Percentiles rank a stretch among this genome's conserved stretches.
Evolutionary conservation across 1,284 basidiomycete genomes (phyloP).

Genomic region (Vanrija humicola): DNA sequence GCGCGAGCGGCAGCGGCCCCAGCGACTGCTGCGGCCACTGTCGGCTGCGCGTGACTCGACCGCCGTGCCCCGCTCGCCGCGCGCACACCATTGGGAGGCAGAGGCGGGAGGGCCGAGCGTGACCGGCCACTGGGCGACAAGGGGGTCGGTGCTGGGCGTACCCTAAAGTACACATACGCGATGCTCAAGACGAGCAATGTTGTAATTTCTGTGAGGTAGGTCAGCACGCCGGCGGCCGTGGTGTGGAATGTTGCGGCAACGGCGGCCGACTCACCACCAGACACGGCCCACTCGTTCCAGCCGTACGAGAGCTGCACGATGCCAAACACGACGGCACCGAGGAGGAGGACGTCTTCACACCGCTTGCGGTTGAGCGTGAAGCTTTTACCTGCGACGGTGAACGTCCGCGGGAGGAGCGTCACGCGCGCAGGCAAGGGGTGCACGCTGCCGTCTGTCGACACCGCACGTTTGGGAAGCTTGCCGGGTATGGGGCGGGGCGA

Average conservation of each 20-base stretch:
- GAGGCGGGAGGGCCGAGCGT: slow-evolving; percentile 4
- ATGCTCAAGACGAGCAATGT: slow-evolving; percentile 11
- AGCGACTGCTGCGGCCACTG: too few relatives aligned
- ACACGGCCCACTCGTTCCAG: slow-evolving; percentile 42
- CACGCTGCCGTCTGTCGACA: slow-evolving; percentile 10
- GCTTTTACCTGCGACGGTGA: slow-evolving; percentile 2
- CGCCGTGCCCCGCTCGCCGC: background rate
- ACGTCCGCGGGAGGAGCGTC: slow-evolving; percentile 24
- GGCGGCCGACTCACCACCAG: slow-evolving; percentile 31
- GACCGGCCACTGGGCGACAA: background rate
- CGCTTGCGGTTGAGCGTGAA: slow-evolving; percentile 30
- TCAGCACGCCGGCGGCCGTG: background rate
- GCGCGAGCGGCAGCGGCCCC: too few relatives aligned
- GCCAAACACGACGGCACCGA: slow-evolving; percentile 31
- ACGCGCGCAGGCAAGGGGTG: slow-evolving; percentile 14
- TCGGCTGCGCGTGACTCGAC: background rate
- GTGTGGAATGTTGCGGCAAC: background rate
- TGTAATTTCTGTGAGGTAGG: slow-evolving; percentile 9
- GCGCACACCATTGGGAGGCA: background rate
- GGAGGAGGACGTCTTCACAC: slow-evolving; percentile 38
- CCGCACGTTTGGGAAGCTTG: background rate
- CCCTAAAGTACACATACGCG: slow-evolving; percentile 1
- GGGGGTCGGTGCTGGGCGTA: too few relatives aligned
- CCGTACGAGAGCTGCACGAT: slow-evolving; percentile 27
- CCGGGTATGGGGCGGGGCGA: background rate